These are phyloP conservation scores for Xylariaceae sp. DNA, from an alignment of 2,329 filamentous ascomycete species.

Conservation along the genomic window DNA sequence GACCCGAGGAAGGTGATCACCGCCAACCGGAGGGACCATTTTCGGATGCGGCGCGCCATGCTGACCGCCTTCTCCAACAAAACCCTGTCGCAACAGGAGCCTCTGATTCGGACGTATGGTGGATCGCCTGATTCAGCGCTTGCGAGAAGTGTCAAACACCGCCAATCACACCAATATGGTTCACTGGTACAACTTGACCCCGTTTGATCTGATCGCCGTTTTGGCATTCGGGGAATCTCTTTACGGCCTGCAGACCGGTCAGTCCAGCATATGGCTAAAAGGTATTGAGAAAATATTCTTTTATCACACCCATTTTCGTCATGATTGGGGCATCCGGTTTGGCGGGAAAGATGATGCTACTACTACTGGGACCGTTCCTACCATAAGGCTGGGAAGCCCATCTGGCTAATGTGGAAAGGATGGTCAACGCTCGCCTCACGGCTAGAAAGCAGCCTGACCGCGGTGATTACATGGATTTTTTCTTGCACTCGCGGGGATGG, in stretches of 20 bases:
- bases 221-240: conserved; percentile 23
- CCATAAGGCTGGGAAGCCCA: conserved; percentile 27
- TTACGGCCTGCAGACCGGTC: conserved; percentile 33
- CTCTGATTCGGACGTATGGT: conserved; percentile 29
- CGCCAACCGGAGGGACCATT: conserved; percentile 33
- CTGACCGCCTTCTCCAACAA: conserved; percentile 42
- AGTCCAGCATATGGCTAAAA: conserved; percentile 28
- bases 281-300: conserved; percentile 21
- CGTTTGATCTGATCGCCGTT: conserved; percentile 26
- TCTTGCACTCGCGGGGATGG: conserved; percentile 28
- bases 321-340: conserved; percentile 15
- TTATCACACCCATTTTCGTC: conserved; percentile 19
- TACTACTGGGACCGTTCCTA: conserved; percentile 19
- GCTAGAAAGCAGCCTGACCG: conserved; percentile 23
- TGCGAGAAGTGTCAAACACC: conserved; percentile 21
- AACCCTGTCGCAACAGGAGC: conserved; percentile 32
- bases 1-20: conserved; percentile 24
- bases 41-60: conserved; percentile 43
- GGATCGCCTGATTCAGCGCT: conserved; percentile 27
- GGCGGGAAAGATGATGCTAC: conserved; percentile 15
- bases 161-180: conserved; percentile 27
- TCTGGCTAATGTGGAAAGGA: conserved; percentile 19
- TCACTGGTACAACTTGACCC: conserved; percentile 33
- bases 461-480: conserved; percentile 30
- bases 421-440: conserved; percentile 20